Evolutionary conservation across 257 asterid species (phyloP).

Genomic region (Voacanga thouarsii): DNA sequence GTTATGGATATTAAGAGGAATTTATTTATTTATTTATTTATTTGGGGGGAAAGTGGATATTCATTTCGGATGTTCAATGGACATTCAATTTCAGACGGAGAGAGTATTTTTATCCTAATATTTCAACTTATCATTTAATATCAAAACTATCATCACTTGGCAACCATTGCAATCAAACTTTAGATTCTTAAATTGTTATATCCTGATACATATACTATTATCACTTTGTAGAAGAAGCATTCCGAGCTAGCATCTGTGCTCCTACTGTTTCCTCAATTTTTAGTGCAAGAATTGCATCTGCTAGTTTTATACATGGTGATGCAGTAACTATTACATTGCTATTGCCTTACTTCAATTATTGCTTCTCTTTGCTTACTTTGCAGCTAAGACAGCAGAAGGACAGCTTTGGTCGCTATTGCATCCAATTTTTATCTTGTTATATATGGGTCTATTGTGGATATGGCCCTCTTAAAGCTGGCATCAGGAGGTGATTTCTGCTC

Average conservation of each 20-base stretch:
- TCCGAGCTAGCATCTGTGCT: background rate
- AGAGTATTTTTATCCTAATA: background rate
- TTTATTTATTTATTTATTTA: too few species aligned
- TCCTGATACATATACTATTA: background rate
- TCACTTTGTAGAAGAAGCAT: background rate
- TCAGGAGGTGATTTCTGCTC: conserved; percentile 47
- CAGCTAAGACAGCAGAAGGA: conserved; percentile 91
- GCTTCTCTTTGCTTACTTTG: conserved; percentile 1
- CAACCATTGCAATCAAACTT: background rate
- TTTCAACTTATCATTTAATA: background rate
- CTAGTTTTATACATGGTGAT: background rate
- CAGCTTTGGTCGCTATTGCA: conserved; percentile 48
- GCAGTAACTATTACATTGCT: background rate
- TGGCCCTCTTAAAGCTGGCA: conserved; percentile 70
- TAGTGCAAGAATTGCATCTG: background rate
- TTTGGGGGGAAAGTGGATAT: too few species aligned
- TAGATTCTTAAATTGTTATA: background rate
- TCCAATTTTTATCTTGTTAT: conserved; percentile 64
- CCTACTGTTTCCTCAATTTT: conserved; percentile 5
- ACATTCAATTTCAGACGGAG: too few species aligned
- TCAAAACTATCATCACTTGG: background rate
- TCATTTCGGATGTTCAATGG: too few species aligned
- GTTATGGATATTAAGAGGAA: too few species aligned
- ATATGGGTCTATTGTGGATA: conserved; percentile 81
- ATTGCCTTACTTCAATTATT: background rate